A percentile compares a stretch with the other conserved stretches of the same genome.
Evolutionary conservation across 2,329 filamentous ascomycete species (phyloP).

Genomic region (Colletotrichum lindemuthianum): DNA sequence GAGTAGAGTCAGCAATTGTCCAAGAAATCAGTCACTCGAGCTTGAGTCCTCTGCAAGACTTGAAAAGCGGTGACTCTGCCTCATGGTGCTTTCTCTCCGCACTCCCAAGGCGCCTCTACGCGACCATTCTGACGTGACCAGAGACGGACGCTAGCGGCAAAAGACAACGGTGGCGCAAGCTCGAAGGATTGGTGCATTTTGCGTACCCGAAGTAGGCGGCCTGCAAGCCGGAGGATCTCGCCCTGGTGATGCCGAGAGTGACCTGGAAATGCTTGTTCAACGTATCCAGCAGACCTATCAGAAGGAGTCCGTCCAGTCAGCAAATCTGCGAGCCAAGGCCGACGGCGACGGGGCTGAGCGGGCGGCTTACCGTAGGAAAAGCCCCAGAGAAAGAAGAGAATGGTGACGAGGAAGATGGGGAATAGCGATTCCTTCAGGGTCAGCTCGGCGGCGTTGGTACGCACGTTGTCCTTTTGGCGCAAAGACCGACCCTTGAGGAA

Average conservation of each 20-base stretch:
- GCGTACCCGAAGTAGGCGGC: slow-evolving; percentile 50
- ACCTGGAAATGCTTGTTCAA: slow-evolving; percentile 62
- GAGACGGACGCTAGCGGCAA: not conserved
- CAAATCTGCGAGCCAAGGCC: not conserved
- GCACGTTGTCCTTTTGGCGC: slow-evolving; percentile 52
- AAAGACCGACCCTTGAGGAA: slow-evolving; percentile 58
- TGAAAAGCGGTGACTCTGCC: too few species aligned
- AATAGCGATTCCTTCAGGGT: slow-evolving; percentile 74
- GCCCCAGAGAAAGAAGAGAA: slow-evolving; percentile 39
- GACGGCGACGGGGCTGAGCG: too few species aligned
- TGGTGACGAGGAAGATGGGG: slow-evolving; percentile 70
- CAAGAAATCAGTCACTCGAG: not conserved
- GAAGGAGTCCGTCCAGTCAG: not conserved
- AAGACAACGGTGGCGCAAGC: not conserved
- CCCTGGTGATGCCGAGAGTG: slow-evolving; percentile 54
- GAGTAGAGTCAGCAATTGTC: not conserved
- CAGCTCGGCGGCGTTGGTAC: slow-evolving; percentile 62
- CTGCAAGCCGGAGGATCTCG: slow-evolving; percentile 52
- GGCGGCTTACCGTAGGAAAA: slow-evolving; percentile 34
- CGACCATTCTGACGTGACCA: not conserved
- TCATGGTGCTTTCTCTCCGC: not conserved
- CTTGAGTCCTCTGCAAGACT: too few species aligned
- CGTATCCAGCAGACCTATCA: slow-evolving; percentile 34
- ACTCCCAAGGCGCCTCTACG: not conserved
- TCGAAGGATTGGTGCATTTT: not conserved